A percentile compares a stretch with the other conserved stretches of the same genome.
phyloP scores from a whole-genome alignment of 495 filamentous ascomycete species.

The Hypoxylon lienhwacheense region DNA sequence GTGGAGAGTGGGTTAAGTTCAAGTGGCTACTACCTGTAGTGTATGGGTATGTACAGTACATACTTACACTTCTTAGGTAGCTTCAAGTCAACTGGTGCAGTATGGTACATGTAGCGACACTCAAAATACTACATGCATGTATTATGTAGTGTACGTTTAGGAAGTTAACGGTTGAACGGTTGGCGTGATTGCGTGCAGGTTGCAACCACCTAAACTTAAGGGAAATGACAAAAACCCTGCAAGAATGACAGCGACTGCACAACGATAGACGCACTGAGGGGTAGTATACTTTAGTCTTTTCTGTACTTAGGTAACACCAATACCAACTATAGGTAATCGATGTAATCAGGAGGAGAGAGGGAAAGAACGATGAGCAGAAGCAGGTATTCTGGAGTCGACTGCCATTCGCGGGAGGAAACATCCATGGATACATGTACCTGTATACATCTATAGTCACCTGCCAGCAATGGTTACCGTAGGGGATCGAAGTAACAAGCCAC shows the following conservation, averaged over 20 bases:
- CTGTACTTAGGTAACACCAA: conserved; percentile 17
- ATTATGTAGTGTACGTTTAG: not conserved
- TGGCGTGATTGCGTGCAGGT: conserved; percentile 27
- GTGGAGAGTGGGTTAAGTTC: conserved; percentile 6
- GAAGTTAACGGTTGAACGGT: conserved; percentile 10
- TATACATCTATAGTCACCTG: conserved; percentile 23
- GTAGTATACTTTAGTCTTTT: not conserved
- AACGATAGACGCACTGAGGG: not conserved
- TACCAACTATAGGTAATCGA: too few species aligned
- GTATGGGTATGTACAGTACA: too few species aligned
- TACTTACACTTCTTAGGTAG: too few species aligned
- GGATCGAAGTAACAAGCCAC: conserved; percentile 14
- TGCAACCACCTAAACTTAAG: conserved; percentile 22
- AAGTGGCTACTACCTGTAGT: too few species aligned
- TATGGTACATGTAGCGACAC: too few species aligned
- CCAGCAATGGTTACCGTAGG: conserved; percentile 1
- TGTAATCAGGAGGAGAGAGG: conserved; percentile 18
- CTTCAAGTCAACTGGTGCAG: too few species aligned
- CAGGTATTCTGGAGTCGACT: conserved; percentile 7
- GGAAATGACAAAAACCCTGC: conserved; percentile 6
- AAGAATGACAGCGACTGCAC: conserved; percentile 6
- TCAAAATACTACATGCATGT: too few species aligned
- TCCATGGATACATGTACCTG: conserved; percentile 1
- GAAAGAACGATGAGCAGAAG: conserved; percentile 29
- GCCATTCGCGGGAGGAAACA: conserved; percentile 23